A percentile compares a stretch with the other conserved stretches of the same genome.
Conservation (phyloP, 2,329 filamentous ascomycete species). For the Aspergillus intermedius region DNA sequence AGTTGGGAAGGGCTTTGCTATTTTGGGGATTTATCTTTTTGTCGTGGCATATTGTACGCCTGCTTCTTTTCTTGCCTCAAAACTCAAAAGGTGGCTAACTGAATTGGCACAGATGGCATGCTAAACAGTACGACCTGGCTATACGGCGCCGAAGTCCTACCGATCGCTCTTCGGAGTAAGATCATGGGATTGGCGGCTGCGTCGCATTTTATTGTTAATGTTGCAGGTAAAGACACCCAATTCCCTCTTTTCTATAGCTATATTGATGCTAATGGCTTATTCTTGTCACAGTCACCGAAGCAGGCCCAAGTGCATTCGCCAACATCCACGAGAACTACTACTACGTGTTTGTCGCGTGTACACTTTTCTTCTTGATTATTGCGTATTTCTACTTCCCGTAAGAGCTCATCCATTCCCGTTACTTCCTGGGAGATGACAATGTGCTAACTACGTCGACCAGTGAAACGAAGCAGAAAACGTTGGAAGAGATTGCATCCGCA, state of each 20-base stretch:
- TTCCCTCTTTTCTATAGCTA: background rate
- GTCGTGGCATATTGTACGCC: slow-evolving; percentile 33
- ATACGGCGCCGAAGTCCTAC: slow-evolving; percentile 51
- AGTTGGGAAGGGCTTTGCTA: slow-evolving; percentile 54
- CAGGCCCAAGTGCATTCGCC: slow-evolving; percentile 51
- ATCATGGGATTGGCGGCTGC: slow-evolving; percentile 51
- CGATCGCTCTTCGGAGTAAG: slow-evolving; percentile 48
- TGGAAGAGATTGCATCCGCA: slow-evolving; percentile 45
- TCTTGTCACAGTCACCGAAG: slow-evolving; percentile 40
- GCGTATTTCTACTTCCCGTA: slow-evolving; percentile 52
- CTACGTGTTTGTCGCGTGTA: slow-evolving; percentile 53
- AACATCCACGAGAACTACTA: slow-evolving; percentile 56
- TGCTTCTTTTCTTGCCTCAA: background rate
- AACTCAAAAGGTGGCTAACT: slow-evolving; percentile 3
- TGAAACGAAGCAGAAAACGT: slow-evolving; percentile 44
- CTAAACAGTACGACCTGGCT: slow-evolving; percentile 51
- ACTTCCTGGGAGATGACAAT: background rate
- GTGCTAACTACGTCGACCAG: slow-evolving; percentile 15
- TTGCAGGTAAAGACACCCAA: slow-evolving; percentile 31
- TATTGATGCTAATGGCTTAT: background rate
- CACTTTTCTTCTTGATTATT: slow-evolving; percentile 45
- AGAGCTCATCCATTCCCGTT: slow-evolving; percentile 9
- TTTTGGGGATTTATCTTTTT: slow-evolving; percentile 55
- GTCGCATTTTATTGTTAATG: slow-evolving; percentile 51
- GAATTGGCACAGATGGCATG: slow-evolving; percentile 38